Conservation (phyloP, 768 basidiomycete species). For the Candolleomyces efflorescens region DNA sequence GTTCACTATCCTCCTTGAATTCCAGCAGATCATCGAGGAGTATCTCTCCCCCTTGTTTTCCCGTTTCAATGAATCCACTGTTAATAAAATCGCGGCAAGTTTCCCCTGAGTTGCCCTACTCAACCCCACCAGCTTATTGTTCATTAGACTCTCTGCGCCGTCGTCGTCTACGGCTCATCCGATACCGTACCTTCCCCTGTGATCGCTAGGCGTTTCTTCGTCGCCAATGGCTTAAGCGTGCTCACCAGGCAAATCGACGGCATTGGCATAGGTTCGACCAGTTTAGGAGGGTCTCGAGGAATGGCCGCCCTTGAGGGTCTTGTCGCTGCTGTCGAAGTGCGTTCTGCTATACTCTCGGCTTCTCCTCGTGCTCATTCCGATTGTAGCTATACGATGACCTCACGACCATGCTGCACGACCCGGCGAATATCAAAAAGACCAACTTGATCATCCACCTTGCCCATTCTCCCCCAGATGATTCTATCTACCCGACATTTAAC, state of each 20-base stretch:
- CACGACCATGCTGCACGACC: constrained; percentile 9
- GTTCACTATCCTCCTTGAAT: not conserved
- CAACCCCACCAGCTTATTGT: not conserved
- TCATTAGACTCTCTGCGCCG: constrained; percentile 22
- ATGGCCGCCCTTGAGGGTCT: constrained; percentile 71
- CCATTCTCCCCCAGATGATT: constrained; percentile 48
- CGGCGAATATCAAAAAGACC: constrained; percentile 16
- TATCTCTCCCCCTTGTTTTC: not conserved
- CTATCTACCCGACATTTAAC: constrained; percentile 56
- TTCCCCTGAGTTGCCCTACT: not conserved
- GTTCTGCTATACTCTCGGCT: constrained; percentile 6
- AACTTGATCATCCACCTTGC: constrained; percentile 61
- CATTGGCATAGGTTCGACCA: constrained; percentile 56
- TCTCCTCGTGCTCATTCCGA: not conserved
- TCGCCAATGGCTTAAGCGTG: too few relatives aligned
- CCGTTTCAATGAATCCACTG: not conserved
- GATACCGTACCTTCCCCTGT: constrained; percentile 53
- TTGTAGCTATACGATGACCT: constrained; percentile 41
- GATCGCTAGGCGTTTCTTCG: constrained; percentile 55
- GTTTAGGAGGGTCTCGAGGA: constrained; percentile 43
- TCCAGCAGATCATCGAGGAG: not conserved
- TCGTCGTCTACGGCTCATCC: constrained; percentile 62
- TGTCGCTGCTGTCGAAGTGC: constrained; percentile 66
- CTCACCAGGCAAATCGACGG: constrained; percentile 25
- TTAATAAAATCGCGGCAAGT: not conserved